phyloP scores from a whole-genome alignment of 2,329 filamentous ascomycete species.

The Alternaria sp. region DNA sequence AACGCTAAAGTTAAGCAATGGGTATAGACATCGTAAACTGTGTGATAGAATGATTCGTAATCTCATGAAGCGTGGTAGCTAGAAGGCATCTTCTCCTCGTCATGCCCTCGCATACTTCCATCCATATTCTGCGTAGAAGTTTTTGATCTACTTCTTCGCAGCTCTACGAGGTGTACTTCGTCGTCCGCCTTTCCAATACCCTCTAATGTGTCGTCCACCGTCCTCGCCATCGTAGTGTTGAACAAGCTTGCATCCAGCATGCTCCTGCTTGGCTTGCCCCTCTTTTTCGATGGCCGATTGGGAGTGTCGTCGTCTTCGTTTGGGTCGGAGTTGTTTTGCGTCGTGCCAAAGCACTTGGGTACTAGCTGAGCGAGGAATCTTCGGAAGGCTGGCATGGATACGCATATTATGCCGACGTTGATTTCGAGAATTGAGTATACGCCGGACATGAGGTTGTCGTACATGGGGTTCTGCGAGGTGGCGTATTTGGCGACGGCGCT shows the following conservation, averaged over 20 bases:
- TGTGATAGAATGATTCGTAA: not conserved
- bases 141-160: not conserved
- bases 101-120: not conserved
- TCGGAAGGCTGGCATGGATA: constrained; percentile 24
- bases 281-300: not conserved
- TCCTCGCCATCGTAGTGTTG: not conserved
- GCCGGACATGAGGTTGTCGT: constrained; percentile 32
- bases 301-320: constrained; percentile 4
- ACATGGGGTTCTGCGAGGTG: constrained; percentile 47
- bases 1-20: too few relatives aligned
- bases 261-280: not conserved
- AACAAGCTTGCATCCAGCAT: not conserved
- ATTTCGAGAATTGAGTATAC: constrained; percentile 24
- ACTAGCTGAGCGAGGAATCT: constrained; percentile 35
- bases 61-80: not conserved
- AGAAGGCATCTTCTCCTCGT: not conserved
- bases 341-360: constrained; percentile 30
- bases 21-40: too few relatives aligned
- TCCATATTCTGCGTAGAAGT: not conserved
- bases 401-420: constrained; percentile 24
- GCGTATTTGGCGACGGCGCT: constrained; percentile 50
- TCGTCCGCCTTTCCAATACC: not conserved
- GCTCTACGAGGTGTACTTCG: not conserved
- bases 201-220: not conserved
- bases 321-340: not conserved